Percentiles rank a stretch among this genome's conserved stretches.
These are phyloP conservation scores for Pythium myriotylum DNA, from an alignment of 352 stramenopile species.

Conservation along the genomic window DNA sequence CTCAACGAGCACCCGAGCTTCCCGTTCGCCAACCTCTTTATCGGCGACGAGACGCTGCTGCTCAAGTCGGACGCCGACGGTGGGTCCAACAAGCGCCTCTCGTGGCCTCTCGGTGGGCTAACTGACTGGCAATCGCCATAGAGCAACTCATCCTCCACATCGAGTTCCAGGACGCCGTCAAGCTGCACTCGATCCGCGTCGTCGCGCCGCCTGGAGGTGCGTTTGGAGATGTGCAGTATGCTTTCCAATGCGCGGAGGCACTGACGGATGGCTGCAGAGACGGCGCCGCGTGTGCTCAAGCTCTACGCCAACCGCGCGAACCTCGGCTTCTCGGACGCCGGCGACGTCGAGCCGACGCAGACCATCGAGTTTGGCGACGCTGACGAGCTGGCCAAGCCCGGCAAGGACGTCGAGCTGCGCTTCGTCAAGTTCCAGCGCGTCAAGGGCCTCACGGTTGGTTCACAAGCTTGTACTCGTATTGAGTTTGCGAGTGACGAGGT, in stretches of 20 bases:
- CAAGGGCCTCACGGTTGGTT: constrained; percentile 69
- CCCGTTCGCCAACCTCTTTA: constrained; percentile 77
- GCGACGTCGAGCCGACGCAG: constrained; percentile 74
- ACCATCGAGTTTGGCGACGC: constrained; percentile 62
- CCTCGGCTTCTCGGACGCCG: constrained; percentile 71
- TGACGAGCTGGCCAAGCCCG: constrained; percentile 40
- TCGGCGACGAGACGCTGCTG: constrained; percentile 71
- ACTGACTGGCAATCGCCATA: constrained; percentile 22
- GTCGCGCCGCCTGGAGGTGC: constrained; percentile 53
- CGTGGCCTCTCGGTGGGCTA: neutral
- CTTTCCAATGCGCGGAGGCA: no score
- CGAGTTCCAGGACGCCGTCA: constrained; percentile 81
- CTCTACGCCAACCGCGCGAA: constrained; percentile 76
- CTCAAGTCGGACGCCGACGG: constrained; percentile 81
- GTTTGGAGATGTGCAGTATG: no score
- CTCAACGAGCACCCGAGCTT: constrained; percentile 78
- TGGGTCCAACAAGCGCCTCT: no score
- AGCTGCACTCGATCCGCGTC: constrained; percentile 75
- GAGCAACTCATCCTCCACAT: constrained; percentile 84
- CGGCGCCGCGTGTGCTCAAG: constrained; percentile 64
- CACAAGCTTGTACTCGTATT: no score
- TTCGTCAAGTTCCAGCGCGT: constrained; percentile 87
- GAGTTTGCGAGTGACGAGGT: no score
- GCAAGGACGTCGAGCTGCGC: constrained; percentile 69
- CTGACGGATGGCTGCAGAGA: constrained; percentile 34